A percentile compares a stretch with the other conserved stretches of the same genome.
phyloP scores from a whole-genome alignment of 129 eudicot species.

The Scalesia atractyloides region DNA sequence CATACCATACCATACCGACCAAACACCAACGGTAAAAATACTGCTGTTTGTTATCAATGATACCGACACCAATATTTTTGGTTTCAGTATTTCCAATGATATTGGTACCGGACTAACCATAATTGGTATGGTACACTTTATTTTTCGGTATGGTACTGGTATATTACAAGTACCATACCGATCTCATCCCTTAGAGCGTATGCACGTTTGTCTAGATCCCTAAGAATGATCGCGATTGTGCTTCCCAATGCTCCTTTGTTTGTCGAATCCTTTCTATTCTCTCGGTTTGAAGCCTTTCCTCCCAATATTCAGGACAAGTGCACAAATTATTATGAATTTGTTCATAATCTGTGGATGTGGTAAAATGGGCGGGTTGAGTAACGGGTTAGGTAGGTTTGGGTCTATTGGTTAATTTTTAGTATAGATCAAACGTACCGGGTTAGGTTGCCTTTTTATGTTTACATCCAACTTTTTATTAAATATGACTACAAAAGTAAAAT shows the following conservation, averaged over 20 bases:
- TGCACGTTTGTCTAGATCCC: conserved; percentile 47
- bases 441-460: too few relatives aligned
- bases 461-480: too few relatives aligned
- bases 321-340: conserved; percentile 1
- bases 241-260: conserved; percentile 88
- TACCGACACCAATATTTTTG: too few relatives aligned
- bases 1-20: too few relatives aligned
- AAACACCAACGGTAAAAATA: too few relatives aligned
- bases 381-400: not conserved
- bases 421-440: not conserved
- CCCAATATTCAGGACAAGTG: conserved; percentile 92
- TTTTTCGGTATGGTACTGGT: too few relatives aligned
- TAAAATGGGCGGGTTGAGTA: not conserved
- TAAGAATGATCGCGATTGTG: conserved; percentile 58
- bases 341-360: not conserved
- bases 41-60: too few relatives aligned
- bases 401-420: not conserved
- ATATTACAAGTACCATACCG: too few relatives aligned
- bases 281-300: conserved; percentile 68
- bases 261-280: conserved; percentile 68
- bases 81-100: too few relatives aligned
- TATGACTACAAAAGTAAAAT: too few relatives aligned
- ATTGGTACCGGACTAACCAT: too few relatives aligned
- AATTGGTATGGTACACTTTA: too few relatives aligned
- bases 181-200: not conserved